A percentile compares a stretch with the other conserved stretches of the same genome.
These are phyloP conservation scores for Immersiporthe knoxdaviesiana DNA, from an alignment of 2,329 filamentous ascomycete genomes.

Conservation along the genomic window DNA sequence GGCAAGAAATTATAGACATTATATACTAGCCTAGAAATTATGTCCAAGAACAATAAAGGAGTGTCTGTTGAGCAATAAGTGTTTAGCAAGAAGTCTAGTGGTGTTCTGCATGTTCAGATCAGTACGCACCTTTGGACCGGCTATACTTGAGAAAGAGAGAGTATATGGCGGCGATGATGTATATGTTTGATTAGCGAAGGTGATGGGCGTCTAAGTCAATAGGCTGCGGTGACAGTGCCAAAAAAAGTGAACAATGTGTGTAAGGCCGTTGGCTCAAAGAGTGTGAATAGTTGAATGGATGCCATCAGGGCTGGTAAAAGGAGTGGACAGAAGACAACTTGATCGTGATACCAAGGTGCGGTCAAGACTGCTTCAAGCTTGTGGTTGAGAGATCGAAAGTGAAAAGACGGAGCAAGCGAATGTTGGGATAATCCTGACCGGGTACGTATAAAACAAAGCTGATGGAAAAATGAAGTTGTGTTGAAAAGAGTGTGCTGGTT, in stretches of 20 bases:
- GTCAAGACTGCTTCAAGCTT: not conserved
- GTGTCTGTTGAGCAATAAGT: not conserved
- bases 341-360: not conserved
- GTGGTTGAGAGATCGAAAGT: not conserved
- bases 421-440: not conserved
- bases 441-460: not conserved
- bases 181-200: not conserved
- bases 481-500: not conserved
- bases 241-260: not conserved
- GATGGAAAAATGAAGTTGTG: not conserved
- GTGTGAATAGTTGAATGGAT: not conserved
- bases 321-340: not conserved
- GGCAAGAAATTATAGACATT: not conserved
- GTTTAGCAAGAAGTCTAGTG: not conserved
- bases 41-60: not conserved
- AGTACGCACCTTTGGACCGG: not conserved
- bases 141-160: not conserved
- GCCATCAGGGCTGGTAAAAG: not conserved
- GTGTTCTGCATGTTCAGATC: too few species aligned
- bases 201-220: not conserved
- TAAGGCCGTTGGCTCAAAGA: not conserved
- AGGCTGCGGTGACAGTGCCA: not conserved
- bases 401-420: not conserved
- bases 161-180: not conserved
- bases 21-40: too few species aligned